Evolutionary conservation across 331 rosid species (phyloP), one percentile per base, ranked within the genome.

Genomic region (Ulmus americana): DNA sequence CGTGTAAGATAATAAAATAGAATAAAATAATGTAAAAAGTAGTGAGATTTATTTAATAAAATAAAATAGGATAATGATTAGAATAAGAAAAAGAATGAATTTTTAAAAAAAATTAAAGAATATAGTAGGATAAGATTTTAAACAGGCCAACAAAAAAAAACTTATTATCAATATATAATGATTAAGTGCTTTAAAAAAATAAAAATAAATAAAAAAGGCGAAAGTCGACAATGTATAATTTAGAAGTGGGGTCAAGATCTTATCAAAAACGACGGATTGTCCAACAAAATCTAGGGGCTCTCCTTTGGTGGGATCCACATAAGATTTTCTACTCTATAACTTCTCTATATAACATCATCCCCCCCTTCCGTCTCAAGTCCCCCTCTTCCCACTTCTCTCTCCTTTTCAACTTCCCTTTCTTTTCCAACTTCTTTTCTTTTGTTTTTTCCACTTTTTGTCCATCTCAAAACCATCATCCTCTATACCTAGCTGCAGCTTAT

Each of bases 201-300:
- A 28, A 28, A 20, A 20, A 20, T 1, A 20, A 20, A 20, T 20
- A 20, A 28, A 28, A 28, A 28, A 28, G 35, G 35, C 2, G 4
- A 28, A 28, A 28, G 35, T 28, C 35, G 80, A 77, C 80, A 73
- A 83, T 81, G 58, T 72, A 77, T 62, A 69, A 65, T 65, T 64
- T 76, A 59, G 47, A 28, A 66, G 95, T 81, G 86, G 95, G 91
- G 70, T 69, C 69, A 79, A 82, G 85, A 87, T 87, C 90, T 82
- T 75, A 84, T 80, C 83, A 84, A 77, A 65, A 85, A 65, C 59
- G 73, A 82, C 72, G 77, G 77, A 70, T 82, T 81, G 77, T 79
- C 83, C 16, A 82, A 72, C 86, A 83, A 79, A 80, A 92, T 92
- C 95, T 87, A 76, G 5, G 48, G 67, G 18, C 80, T 74, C 82